Percentiles rank a stretch among this genome's conserved stretches.
These are phyloP conservation scores for Plantago elongata DNA, from an alignment of 257 asterid genomes.

Conservation along the genomic window DNA sequence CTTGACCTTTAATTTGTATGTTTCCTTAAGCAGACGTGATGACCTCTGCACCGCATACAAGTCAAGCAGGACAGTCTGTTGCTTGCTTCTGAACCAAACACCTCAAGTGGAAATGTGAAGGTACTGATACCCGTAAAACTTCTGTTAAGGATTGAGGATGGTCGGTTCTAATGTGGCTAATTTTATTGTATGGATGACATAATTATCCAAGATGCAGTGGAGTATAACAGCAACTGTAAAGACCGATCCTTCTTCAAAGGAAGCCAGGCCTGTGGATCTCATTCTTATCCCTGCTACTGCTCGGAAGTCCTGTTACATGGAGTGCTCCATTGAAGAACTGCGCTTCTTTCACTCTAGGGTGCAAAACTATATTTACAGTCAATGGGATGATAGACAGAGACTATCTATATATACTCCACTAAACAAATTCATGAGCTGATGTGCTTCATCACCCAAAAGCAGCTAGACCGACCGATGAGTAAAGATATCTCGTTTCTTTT, in stretches of 20 bases:
- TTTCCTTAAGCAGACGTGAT: slow-evolving; percentile 6
- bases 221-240: slow-evolving; percentile 79
- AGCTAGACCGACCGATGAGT: no score
- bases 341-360: slow-evolving; percentile 47
- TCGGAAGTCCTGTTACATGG: slow-evolving; percentile 70
- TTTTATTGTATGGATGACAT: slow-evolving; percentile 89
- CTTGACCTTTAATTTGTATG: no score
- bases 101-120: slow-evolving; percentile 48
- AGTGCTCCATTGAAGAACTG: slow-evolving; percentile 70
- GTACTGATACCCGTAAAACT: slow-evolving; percentile 57
- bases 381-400: no score
- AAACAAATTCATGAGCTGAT: no score
- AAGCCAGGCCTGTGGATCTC: slow-evolving; percentile 78
- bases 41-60: slow-evolving; percentile 24
- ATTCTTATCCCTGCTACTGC: slow-evolving; percentile 78
- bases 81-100: slow-evolving; percentile 27
- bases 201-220: slow-evolving; percentile 85
- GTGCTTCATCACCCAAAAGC: no score
- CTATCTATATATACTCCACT: no score
- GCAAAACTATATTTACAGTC: slow-evolving; percentile 16
- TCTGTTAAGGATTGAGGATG: slow-evolving; percentile 78
- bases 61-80: slow-evolving; percentile 29
- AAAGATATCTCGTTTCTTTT: no score
- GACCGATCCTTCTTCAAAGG: slow-evolving; percentile 74
- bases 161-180: slow-evolving; percentile 68